Percentiles rank a stretch among this genome's conserved stretches.
Conservation (phyloP, 2,329 filamentous ascomycete genomes). For the Xylaria sp. region DNA sequence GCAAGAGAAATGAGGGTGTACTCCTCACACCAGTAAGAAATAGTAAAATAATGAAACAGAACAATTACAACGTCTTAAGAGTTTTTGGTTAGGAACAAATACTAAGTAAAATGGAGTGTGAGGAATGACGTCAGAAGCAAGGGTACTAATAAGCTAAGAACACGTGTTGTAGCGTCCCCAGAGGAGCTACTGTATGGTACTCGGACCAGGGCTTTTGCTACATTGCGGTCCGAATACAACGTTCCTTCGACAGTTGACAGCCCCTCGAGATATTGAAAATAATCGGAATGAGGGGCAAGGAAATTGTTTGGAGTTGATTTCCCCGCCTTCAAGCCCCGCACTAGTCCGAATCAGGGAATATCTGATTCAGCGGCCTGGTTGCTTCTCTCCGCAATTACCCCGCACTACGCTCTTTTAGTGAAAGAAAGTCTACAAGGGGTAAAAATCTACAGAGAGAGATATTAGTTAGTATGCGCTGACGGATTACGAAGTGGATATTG, state of each 20-base stretch:
- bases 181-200: not conserved
- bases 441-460: too few species aligned
- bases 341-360: not conserved
- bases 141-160: not conserved
- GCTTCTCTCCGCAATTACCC: slow-evolving; percentile 5
- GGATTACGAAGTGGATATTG: too few species aligned
- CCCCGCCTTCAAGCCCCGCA: not conserved
- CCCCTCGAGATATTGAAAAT: not conserved
- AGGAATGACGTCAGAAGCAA: not conserved
- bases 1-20: too few species aligned
- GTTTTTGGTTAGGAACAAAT: too few species aligned
- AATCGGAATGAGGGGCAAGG: not conserved
- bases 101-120: not conserved
- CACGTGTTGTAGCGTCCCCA: not conserved
- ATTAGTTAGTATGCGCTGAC: too few species aligned
- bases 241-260: not conserved
- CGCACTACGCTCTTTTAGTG: not conserved
- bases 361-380: too few species aligned
- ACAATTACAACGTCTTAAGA: not conserved
- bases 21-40: too few species aligned
- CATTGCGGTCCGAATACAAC: not conserved
- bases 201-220: not conserved
- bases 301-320: not conserved
- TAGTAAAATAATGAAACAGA: not conserved
- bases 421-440: too few species aligned